Evolutionary conservation across 2,329 filamentous ascomycete genomes (phyloP).

Genomic region (Xylaria arbuscula): DNA sequence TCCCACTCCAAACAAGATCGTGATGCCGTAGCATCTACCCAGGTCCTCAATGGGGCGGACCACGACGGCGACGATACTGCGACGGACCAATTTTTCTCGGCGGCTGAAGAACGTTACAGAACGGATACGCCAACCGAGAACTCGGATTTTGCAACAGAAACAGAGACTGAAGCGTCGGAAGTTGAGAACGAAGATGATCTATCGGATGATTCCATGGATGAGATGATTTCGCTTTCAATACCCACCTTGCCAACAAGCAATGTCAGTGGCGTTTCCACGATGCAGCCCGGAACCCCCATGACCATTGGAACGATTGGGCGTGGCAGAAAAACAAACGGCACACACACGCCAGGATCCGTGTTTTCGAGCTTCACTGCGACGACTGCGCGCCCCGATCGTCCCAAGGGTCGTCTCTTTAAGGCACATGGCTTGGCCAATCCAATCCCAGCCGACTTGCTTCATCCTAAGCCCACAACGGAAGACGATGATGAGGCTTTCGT

Average conservation of each 20-base stretch:
- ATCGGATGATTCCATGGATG: conserved; percentile 91
- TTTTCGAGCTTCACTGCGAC: conserved; percentile 89
- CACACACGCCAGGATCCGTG: conserved; percentile 85
- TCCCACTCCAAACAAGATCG: conserved; percentile 66
- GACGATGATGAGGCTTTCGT: conserved; percentile 92
- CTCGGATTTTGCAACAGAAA: conserved; percentile 69
- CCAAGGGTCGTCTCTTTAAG: conserved; percentile 83
- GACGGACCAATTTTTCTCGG: conserved; percentile 93
- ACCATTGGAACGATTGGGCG: conserved; percentile 76
- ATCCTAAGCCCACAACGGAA: conserved; percentile 79
- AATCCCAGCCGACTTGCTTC: conserved; percentile 81
- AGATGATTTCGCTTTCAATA: conserved; percentile 89
- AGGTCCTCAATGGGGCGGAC: conserved; percentile 67
- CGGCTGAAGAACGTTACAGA: conserved; percentile 80
- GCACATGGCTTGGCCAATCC: conserved; percentile 77
- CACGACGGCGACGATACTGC: conserved; percentile 83
- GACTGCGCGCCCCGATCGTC: conserved; percentile 78
- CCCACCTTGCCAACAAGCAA: conserved; percentile 82
- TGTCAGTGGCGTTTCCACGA: conserved; percentile 81
- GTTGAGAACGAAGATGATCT: conserved; percentile 77
- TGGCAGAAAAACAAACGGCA: conserved; percentile 74
- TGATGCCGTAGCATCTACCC: conserved; percentile 60
- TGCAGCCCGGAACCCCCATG: conserved; percentile 84
- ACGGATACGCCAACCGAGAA: conserved; percentile 69
- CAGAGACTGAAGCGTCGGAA: conserved; percentile 70